Evolutionary conservation across 441 rosid genomes (phyloP).

Genomic region (Populus hybrid): DNA sequence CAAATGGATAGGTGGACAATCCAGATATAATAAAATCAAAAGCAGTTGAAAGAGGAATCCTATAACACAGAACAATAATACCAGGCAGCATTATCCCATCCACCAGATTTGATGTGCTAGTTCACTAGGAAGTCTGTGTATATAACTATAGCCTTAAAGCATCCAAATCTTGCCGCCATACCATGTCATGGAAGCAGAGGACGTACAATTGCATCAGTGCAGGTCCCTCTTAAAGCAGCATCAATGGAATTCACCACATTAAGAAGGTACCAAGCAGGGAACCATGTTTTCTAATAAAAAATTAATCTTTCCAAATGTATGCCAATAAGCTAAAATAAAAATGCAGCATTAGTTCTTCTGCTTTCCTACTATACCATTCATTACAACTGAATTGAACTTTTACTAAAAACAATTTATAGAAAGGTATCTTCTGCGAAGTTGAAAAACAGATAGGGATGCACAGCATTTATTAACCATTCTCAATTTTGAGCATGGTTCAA

Average conservation of each 20-base stretch:
- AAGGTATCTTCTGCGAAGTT: neutral
- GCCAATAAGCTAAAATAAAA: neutral
- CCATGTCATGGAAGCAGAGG: neutral
- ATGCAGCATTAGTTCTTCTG: neutral
- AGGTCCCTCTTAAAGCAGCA: constrained; percentile 1
- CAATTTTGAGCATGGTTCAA: neutral
- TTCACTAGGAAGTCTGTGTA: neutral
- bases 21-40: neutral
- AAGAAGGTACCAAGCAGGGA: neutral
- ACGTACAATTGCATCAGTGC: neutral
- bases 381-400: no score
- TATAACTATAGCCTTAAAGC: neutral
- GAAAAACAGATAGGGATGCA: neutral
- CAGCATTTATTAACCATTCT: neutral
- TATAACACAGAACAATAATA: neutral
- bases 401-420: neutral
- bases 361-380: neutral
- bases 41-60: neutral
- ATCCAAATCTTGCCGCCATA: neutral
- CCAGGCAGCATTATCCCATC: neutral
- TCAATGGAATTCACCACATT: neutral
- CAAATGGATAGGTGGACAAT: neutral
- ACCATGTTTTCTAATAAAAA: neutral
- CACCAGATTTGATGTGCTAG: neutral
- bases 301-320: neutral